A percentile compares a stretch with the other conserved stretches of the same genome.
These are phyloP conservation scores for Coelastrella sp. DNA, from an alignment of 139 green algal genomes.

Conservation along the genomic window DNA sequence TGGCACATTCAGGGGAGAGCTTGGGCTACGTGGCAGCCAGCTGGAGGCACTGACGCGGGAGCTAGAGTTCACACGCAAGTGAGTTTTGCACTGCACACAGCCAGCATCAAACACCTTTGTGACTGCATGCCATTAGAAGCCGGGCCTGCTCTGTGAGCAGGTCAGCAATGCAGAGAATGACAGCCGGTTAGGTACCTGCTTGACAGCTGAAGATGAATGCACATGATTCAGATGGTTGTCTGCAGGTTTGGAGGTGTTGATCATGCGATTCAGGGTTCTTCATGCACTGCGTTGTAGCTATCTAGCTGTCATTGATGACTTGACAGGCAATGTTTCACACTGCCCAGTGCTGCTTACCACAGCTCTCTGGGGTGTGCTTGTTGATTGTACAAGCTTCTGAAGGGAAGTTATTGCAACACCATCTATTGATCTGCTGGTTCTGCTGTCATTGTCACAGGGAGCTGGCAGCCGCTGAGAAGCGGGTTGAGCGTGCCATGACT, in stretches of 20 bases:
- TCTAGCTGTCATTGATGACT: background rate
- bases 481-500: background rate
- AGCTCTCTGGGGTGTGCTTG: background rate
- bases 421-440: background rate
- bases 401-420: background rate
- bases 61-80: slow-evolving; percentile 42
- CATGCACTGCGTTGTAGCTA: background rate
- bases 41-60: slow-evolving; percentile 35
- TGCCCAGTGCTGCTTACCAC: background rate
- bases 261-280: background rate
- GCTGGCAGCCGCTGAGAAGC: slow-evolving; percentile 26
- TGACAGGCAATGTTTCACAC: background rate
- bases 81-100: background rate
- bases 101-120: background rate
- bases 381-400: background rate
- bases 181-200: background rate
- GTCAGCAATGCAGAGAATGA: background rate
- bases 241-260: no score
- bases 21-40: slow-evolving; percentile 37
- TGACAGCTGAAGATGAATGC: no score
- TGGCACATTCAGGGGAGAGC: slow-evolving; percentile 18
- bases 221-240: no score
- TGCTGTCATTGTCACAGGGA: slow-evolving; percentile 1
- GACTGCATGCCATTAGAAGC: background rate
- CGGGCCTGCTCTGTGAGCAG: background rate